A percentile compares a stretch with the other conserved stretches of the same genome.
phyloP scores from a whole-genome alignment of 768 basidiomycete genomes.

The Heimioporus sp. region DNA sequence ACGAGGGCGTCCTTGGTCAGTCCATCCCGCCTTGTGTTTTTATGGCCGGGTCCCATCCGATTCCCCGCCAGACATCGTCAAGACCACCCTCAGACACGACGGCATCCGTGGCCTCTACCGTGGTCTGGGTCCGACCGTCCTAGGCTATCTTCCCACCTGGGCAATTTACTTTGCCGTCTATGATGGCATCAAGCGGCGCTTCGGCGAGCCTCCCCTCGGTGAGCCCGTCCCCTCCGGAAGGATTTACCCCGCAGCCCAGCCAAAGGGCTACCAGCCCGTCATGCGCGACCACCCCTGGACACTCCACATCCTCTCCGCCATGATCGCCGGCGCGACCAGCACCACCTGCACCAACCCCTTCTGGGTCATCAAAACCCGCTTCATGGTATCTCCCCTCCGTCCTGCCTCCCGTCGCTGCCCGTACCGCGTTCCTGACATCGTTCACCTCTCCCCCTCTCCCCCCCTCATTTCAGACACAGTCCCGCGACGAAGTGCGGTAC shows the following conservation, averaged over 20 bases:
- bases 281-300: conserved; percentile 83
- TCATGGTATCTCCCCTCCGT: conserved; percentile 68
- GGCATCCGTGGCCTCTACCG: conserved; percentile 92
- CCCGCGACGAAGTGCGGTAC: conserved; percentile 73
- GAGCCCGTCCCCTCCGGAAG: conserved; percentile 36
- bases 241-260: conserved; percentile 79
- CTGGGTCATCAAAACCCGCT: conserved; percentile 99
- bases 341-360: conserved; percentile 94
- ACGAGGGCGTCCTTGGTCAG: conserved; percentile 75
- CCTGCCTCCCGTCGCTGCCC: not conserved
- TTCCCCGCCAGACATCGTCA: conserved; percentile 46
- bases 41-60: not conserved
- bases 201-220: conserved; percentile 65
- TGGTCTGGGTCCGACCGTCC: conserved; percentile 94
- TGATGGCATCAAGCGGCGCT: conserved; percentile 86
- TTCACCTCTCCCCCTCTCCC: not conserved
- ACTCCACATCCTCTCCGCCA: conserved; percentile 90
- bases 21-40: conserved; percentile 17
- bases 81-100: conserved; percentile 55
- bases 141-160: conserved; percentile 98
- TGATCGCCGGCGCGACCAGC: conserved; percentile 92
- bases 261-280: conserved; percentile 81
- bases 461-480: conserved; percentile 80
- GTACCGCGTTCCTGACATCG: not conserved
- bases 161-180: conserved; percentile 99